Percentiles rank a stretch among this genome's conserved stretches.
These are phyloP conservation scores for Umbelopsis sp. DNA, from an alignment of 371 early-diverging fungal genomes.

Conservation along the genomic window DNA sequence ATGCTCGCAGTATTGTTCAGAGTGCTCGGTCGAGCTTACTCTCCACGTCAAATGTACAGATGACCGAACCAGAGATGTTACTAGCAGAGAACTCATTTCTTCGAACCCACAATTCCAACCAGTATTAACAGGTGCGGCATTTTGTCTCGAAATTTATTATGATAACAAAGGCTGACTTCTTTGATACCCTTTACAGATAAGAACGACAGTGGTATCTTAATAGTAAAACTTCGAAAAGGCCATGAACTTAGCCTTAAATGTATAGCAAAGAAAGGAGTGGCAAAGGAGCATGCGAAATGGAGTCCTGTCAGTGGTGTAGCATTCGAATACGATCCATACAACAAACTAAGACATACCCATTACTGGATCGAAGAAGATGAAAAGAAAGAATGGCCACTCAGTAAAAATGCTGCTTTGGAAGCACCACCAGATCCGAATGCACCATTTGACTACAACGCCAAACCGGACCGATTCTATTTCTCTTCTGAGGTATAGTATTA, in stretches of 20 bases:
- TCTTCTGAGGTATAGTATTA: slow-evolving; percentile 73
- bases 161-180: not conserved
- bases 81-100: slow-evolving; percentile 81
- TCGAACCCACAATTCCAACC: slow-evolving; percentile 81
- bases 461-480: slow-evolving; percentile 88
- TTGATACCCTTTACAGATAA: slow-evolving; percentile 32
- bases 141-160: not conserved
- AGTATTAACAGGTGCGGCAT: slow-evolving; percentile 63
- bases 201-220: slow-evolving; percentile 81
- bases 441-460: slow-evolving; percentile 86
- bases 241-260: slow-evolving; percentile 91
- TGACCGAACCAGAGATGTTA: slow-evolving; percentile 78
- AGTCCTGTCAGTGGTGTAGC: slow-evolving; percentile 92
- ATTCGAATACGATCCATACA: slow-evolving; percentile 98
- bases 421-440: slow-evolving; percentile 63
- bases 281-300: slow-evolving; percentile 99
- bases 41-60: slow-evolving; percentile 86
- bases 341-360: slow-evolving; percentile 88
- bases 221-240: slow-evolving; percentile 91
- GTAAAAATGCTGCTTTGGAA: slow-evolving; percentile 76
- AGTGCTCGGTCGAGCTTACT: slow-evolving; percentile 90
- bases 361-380: slow-evolving; percentile 96
- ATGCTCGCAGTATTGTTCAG: slow-evolving; percentile 86
- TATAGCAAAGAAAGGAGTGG: slow-evolving; percentile 92
- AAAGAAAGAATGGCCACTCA: slow-evolving; percentile 89